These are phyloP conservation scores for Metschnikowia drakensbergensis DNA, from an alignment of 805 yeast species.

Conservation along the genomic window DNA sequence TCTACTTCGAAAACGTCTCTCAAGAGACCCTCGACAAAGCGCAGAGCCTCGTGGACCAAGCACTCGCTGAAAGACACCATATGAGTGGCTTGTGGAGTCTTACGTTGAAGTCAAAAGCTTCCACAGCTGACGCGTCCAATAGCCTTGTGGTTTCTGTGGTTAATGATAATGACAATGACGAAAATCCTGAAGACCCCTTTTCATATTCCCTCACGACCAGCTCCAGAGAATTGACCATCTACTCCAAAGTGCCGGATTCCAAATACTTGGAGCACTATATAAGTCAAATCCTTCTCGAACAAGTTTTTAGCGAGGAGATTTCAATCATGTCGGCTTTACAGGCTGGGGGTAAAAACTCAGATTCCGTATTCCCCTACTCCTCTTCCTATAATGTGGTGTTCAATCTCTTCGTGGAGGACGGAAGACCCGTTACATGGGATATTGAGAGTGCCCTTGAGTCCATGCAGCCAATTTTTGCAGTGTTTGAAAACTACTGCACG, in stretches of 20 bases:
- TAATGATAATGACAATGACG: constrained; percentile 18
- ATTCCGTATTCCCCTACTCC: constrained; percentile 50
- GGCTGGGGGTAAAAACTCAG: constrained; percentile 10
- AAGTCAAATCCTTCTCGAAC: constrained; percentile 32
- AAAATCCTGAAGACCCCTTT: constrained; percentile 4
- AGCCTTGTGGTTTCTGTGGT: constrained; percentile 36
- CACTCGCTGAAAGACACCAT: constrained; percentile 15
- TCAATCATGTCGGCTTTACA: constrained; percentile 21
- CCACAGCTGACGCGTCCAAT: constrained; percentile 12
- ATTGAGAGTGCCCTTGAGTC: constrained; percentile 50
- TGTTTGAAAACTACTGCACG: constrained; percentile 55
- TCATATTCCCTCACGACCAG: constrained; percentile 34
- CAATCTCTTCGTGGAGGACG: constrained; percentile 69
- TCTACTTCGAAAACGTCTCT: constrained; percentile 38
- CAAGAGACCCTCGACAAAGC: constrained; percentile 29
- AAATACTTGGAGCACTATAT: constrained; percentile 35
- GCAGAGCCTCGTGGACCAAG: constrained; percentile 34
- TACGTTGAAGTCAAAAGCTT: constrained; percentile 18
- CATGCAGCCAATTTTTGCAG: constrained; percentile 53
- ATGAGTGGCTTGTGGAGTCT: constrained; percentile 26
- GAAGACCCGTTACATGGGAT: constrained; percentile 69
- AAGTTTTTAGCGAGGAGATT: constrained; percentile 40
- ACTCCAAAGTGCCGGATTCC: constrained; percentile 20
- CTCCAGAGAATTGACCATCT: constrained; percentile 29
- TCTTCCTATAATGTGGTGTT: constrained; percentile 74